Conservation (phyloP, 306 rosid species). For the Medicago arabica region DNA sequence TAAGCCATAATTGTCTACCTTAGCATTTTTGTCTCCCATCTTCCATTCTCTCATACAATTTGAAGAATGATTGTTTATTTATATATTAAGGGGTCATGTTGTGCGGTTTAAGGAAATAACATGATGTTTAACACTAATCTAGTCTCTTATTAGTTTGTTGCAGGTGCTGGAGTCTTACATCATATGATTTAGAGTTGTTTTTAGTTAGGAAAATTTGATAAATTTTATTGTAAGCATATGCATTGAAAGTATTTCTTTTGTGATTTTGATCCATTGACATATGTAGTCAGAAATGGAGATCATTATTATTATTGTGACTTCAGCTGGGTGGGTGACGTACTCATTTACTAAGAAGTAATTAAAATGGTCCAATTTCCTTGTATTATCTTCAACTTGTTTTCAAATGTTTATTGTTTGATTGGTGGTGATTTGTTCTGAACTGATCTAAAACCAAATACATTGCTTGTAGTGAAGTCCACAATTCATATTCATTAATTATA, state of each 20-base stretch:
- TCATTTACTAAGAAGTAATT: background rate
- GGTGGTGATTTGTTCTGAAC: slow-evolving; percentile 1
- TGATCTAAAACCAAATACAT: background rate
- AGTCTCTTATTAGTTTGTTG: slow-evolving; percentile 18
- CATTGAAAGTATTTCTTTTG: background rate
- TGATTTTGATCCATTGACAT: slow-evolving; percentile 19
- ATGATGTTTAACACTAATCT: slow-evolving; percentile 12
- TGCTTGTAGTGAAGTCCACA: slow-evolving; percentile 11
- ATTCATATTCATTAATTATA: background rate
- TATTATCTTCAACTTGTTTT: slow-evolving; percentile 1
- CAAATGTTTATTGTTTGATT: background rate
- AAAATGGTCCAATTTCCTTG: slow-evolving; percentile 9
- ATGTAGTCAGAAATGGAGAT: slow-evolving; percentile 21
- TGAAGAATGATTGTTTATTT: slow-evolving; percentile 22
- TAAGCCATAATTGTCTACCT: slow-evolving; percentile 1
- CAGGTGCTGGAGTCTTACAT: slow-evolving; percentile 33
- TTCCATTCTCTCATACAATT: slow-evolving; percentile 10
- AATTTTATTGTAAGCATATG: slow-evolving; percentile 35
- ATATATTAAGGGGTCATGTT: slow-evolving; percentile 17
- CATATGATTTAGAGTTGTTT: slow-evolving; percentile 37
- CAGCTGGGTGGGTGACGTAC: slow-evolving; percentile 20
- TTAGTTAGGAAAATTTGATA: slow-evolving; percentile 25
- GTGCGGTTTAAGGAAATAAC: slow-evolving; percentile 1
- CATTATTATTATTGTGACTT: slow-evolving; percentile 23
- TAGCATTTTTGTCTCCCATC: slow-evolving; percentile 13